Evolutionary conservation across 805 yeast species (phyloP).

Genomic region (Candida taoyuanica): DNA sequence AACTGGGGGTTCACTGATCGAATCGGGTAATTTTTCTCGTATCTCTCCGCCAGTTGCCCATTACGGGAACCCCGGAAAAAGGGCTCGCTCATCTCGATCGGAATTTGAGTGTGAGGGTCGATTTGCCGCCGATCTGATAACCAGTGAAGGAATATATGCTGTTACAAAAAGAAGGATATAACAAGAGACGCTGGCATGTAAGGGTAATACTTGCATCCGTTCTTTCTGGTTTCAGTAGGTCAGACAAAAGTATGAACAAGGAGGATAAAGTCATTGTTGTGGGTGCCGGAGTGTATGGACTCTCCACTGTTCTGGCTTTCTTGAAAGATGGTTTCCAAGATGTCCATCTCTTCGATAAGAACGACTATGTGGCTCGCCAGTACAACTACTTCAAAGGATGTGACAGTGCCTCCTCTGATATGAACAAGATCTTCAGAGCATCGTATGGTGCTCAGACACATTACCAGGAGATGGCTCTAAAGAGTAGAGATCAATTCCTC

Average conservation of each 20-base stretch:
- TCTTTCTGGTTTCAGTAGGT: no score
- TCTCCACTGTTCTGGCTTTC: constrained; percentile 44
- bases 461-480: constrained; percentile 27
- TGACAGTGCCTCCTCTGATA: constrained; percentile 37
- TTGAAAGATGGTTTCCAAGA: constrained; percentile 32
- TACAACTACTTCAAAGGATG: constrained; percentile 34
- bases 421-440: constrained; percentile 36
- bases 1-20: no score
- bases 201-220: no score
- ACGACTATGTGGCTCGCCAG: constrained; percentile 27
- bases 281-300: constrained; percentile 55
- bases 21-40: background rate
- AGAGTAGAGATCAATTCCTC: constrained; percentile 18
- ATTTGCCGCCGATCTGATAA: no score
- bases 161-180: no score
- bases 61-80: no score
- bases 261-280: constrained; percentile 34
- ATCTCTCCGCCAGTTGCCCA: no score
- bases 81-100: no score
- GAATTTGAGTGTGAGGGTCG: no score
- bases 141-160: no score
- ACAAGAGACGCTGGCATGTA: no score
- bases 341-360: constrained; percentile 35
- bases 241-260: constrained; percentile 3
- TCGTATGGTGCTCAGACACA: constrained; percentile 35